Percentiles rank a stretch among this genome's conserved stretches.
These are phyloP conservation scores for Vitis amurensis DNA, from an alignment of 164 flowering plant species.

Conservation along the genomic window DNA sequence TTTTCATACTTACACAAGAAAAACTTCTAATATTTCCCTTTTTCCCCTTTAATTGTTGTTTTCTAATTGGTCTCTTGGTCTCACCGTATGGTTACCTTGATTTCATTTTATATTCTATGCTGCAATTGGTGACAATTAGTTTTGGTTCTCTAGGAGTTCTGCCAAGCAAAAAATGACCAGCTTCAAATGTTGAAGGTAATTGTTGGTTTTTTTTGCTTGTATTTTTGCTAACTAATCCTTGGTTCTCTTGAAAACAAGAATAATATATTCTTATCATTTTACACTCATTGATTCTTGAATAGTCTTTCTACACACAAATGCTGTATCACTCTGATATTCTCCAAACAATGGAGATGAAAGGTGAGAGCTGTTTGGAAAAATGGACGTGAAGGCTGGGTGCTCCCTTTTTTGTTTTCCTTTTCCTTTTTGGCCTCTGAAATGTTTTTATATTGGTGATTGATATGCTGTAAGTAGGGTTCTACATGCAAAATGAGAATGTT, in stretches of 20 bases:
- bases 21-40: background rate
- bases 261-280: too few species aligned
- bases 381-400: too few species aligned
- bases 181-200: constrained; percentile 52
- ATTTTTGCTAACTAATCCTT: background rate
- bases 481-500: too few species aligned
- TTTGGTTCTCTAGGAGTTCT: constrained; percentile 51
- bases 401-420: too few species aligned
- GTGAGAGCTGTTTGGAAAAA: too few species aligned
- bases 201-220: background rate
- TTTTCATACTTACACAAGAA: background rate
- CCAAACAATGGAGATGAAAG: too few species aligned
- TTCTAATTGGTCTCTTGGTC: background rate
- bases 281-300: too few species aligned
- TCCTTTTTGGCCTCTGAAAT: too few species aligned
- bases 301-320: too few species aligned
- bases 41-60: background rate
- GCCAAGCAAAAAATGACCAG: constrained; percentile 37
- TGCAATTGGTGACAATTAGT: constrained; percentile 12
- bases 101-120: background rate
- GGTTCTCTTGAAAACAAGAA: background rate
- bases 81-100: background rate
- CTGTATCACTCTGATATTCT: too few species aligned
- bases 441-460: too few species aligned
- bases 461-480: too few species aligned